Evolutionary conservation across 352 stramenopile genomes (phyloP).

Genomic region (Phytophthora melonis): DNA sequence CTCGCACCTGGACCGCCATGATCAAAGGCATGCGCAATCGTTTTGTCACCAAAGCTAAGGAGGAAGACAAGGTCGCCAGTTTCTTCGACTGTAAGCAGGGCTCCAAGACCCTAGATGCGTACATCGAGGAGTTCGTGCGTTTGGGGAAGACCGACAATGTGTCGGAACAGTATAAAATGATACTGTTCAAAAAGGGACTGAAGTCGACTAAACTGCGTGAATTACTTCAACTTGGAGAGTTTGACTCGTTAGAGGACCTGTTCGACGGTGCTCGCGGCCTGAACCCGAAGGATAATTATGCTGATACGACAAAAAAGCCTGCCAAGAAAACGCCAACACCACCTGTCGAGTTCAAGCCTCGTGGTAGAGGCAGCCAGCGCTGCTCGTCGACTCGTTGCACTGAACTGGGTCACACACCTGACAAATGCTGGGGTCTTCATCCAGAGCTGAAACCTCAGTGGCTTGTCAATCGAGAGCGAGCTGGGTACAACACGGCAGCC

Average conservation of each 20-base stretch:
- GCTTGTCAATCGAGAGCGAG: too few species aligned
- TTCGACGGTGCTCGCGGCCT: too few species aligned
- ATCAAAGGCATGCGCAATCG: constrained; percentile 1
- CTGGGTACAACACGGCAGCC: too few species aligned
- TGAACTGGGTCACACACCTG: too few species aligned
- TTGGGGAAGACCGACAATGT: constrained; percentile 21
- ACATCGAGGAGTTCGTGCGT: constrained; percentile 17
- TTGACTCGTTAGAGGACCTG: constrained; percentile 10
- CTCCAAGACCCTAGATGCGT: background rate
- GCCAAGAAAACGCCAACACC: too few species aligned
- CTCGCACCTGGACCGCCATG: constrained; percentile 3
- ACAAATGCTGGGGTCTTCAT: too few species aligned
- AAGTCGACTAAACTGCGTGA: constrained; percentile 15
- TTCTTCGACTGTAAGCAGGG: constrained; percentile 22
- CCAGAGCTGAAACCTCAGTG: too few species aligned
- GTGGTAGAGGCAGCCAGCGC: background rate
- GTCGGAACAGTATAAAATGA: constrained; percentile 23
- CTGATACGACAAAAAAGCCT: too few species aligned
- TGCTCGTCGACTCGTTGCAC: too few species aligned
- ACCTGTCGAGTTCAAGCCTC: too few species aligned
- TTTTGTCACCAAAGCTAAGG: constrained; percentile 10
- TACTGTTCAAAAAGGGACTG: constrained; percentile 20
- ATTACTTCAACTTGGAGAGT: constrained; percentile 9
- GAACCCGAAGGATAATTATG: too few species aligned
- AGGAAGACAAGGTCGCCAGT: constrained; percentile 8